Percentiles rank a stretch among this genome's conserved stretches.
Evolutionary conservation across 2,329 filamentous ascomycete species (phyloP).

Genomic region (Fusarium piperis): DNA sequence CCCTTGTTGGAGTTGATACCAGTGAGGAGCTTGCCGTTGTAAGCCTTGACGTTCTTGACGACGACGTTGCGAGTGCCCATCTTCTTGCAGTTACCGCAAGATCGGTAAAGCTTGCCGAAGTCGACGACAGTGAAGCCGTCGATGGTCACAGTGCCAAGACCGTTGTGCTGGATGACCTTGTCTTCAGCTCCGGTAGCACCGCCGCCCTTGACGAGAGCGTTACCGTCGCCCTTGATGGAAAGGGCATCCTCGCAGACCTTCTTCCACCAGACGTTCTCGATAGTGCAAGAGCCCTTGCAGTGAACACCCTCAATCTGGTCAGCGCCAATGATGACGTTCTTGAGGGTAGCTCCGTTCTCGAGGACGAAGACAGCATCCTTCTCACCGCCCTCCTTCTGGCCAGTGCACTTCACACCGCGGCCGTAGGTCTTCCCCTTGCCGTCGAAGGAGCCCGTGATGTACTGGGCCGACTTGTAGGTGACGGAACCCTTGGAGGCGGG

Average conservation of each 20-base stretch:
- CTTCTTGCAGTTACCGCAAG: slow-evolving; percentile 41
- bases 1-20: slow-evolving; percentile 42
- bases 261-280: slow-evolving; percentile 39
- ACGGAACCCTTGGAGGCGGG: slow-evolving; percentile 40
- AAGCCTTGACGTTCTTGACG: slow-evolving; percentile 37
- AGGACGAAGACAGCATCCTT: slow-evolving; percentile 35
- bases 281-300: slow-evolving; percentile 37
- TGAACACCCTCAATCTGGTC: slow-evolving; percentile 38
- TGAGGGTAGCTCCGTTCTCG: slow-evolving; percentile 37
- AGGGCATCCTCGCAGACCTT: slow-evolving; percentile 39
- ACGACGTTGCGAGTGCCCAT: slow-evolving; percentile 39
- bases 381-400: slow-evolving; percentile 28
- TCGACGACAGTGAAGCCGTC: slow-evolving; percentile 38
- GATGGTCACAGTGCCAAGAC: slow-evolving; percentile 37
- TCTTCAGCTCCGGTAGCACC: slow-evolving; percentile 36
- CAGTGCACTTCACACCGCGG: slow-evolving; percentile 35
- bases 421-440: slow-evolving; percentile 39
- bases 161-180: slow-evolving; percentile 42
- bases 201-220: slow-evolving; percentile 34
- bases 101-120: slow-evolving; percentile 41
- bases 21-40: slow-evolving; percentile 38
- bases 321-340: slow-evolving; percentile 36
- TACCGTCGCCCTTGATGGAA: slow-evolving; percentile 33
- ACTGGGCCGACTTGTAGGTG: slow-evolving; percentile 33
- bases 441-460: slow-evolving; percentile 28